Evolutionary conservation across 2,329 filamentous ascomycete species (phyloP).

Genomic region (Zasmidium cellare): DNA sequence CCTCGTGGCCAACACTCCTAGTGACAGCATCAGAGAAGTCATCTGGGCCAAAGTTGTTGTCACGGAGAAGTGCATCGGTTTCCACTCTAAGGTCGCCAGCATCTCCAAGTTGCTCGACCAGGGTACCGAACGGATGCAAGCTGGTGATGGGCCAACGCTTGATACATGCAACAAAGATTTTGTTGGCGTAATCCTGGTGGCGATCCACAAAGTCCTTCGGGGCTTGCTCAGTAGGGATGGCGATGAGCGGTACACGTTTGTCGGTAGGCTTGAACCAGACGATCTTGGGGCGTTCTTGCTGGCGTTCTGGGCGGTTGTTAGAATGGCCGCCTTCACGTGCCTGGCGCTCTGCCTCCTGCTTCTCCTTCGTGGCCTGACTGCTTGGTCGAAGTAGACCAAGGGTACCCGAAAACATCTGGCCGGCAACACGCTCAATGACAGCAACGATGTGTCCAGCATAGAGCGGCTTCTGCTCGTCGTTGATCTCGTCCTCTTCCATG

Average conservation of each 20-base stretch:
- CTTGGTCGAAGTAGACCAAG: constrained; percentile 91
- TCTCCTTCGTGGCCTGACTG: constrained; percentile 98
- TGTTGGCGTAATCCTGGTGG: constrained; percentile 94
- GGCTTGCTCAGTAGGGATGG: constrained; percentile 96
- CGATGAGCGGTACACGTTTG: constrained; percentile 96
- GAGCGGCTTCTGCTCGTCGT: constrained; percentile 94
- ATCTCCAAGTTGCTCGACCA: constrained; percentile 93
- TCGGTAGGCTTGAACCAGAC: constrained; percentile 99
- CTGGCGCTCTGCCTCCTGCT: constrained; percentile 94
- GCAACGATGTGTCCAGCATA: constrained; percentile 97
- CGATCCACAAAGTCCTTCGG: constrained; percentile 98
- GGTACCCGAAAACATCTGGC: constrained; percentile 97
- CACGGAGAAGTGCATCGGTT: constrained; percentile 91
- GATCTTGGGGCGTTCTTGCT: constrained; percentile 98
- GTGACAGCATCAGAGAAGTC: constrained; percentile 96
- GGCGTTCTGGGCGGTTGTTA: constrained; percentile 74
- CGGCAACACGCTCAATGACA: constrained; percentile 93
- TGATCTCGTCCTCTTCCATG: constrained; percentile 98
- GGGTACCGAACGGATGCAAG: constrained; percentile 95
- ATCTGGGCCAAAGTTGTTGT: constrained; percentile 98
- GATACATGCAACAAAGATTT: constrained; percentile 98
- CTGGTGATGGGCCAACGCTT: constrained; percentile 99
- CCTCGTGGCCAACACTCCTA: constrained; percentile 86
- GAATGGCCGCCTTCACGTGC: constrained; percentile 78
- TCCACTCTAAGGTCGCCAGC: constrained; percentile 98